These are phyloP conservation scores for Colletotrichum spinosum DNA, from an alignment of 2,329 filamentous ascomycete species.

Conservation along the genomic window DNA sequence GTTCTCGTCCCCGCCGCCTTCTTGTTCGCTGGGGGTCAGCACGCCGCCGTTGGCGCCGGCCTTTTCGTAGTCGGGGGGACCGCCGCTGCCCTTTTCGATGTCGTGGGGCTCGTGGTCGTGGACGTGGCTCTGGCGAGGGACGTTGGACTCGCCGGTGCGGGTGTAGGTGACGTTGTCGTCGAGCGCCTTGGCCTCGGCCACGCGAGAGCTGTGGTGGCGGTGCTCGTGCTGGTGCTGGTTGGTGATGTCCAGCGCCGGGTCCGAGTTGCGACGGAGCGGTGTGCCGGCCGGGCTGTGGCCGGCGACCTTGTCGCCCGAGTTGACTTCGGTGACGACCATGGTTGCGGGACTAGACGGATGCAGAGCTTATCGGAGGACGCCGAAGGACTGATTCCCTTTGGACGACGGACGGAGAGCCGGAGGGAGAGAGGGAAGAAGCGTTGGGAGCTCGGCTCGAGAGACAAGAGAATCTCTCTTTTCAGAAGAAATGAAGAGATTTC, in stretches of 20 bases:
- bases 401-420: not conserved
- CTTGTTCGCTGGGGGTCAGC: slow-evolving; percentile 44
- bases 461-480: not conserved
- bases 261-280: slow-evolving; percentile 43
- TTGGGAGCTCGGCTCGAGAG: slow-evolving; percentile 1
- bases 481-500: slow-evolving; percentile 6
- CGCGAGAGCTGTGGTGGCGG: slow-evolving; percentile 53
- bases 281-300: slow-evolving; percentile 24
- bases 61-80: slow-evolving; percentile 51
- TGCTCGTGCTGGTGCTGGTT: slow-evolving; percentile 59
- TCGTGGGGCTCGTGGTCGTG: slow-evolving; percentile 42
- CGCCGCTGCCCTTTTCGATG: slow-evolving; percentile 41
- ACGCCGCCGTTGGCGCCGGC: slow-evolving; percentile 51
- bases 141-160: slow-evolving; percentile 52
- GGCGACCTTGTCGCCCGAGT: slow-evolving; percentile 15
- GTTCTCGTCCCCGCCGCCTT: slow-evolving; percentile 24
- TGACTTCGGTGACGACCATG: slow-evolving; percentile 35
- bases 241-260: slow-evolving; percentile 49
- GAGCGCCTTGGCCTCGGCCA: slow-evolving; percentile 44
- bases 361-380: not conserved
- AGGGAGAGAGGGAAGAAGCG: slow-evolving; percentile 1
- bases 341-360: not conserved
- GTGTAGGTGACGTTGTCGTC: slow-evolving; percentile 62
- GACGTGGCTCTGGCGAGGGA: slow-evolving; percentile 49
- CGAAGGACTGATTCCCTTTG: not conserved